Conservation (phyloP, 345 rosid species). For the Arabidopsis arenosa region DNA sequence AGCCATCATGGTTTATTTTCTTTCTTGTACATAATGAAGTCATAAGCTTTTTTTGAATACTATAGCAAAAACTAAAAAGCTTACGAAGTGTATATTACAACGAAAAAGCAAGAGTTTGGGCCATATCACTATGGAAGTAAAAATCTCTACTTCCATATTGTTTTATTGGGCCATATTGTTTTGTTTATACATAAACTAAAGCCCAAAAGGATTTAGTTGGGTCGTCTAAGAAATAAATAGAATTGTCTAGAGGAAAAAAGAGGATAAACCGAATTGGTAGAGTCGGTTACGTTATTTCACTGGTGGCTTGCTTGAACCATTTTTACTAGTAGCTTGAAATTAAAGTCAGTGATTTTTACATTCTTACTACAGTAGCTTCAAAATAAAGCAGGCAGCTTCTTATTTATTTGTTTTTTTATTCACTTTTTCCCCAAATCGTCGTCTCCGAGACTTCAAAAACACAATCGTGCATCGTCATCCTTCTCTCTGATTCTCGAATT, state of each 20-base stretch:
- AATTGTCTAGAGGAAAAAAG: not conserved
- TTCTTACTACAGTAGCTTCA: not conserved
- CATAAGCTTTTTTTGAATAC: not conserved
- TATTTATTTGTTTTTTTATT: too few species aligned
- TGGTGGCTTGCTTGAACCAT: conserved; percentile 19
- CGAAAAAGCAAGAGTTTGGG: not conserved
- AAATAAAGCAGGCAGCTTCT: conserved; percentile 25
- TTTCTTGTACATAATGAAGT: not conserved
- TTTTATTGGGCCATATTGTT: too few species aligned
- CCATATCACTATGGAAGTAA: not conserved
- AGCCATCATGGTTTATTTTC: conserved; percentile 16
- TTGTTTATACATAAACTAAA: not conserved
- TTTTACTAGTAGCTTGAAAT: conserved; percentile 20
- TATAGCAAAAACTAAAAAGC: not conserved
- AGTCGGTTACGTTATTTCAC: not conserved
- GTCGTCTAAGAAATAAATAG: not conserved
- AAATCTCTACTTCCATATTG: not conserved
- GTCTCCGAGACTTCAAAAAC: not conserved
- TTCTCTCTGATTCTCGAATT: not conserved
- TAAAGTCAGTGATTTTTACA: not conserved
- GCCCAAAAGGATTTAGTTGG: conserved; percentile 9
- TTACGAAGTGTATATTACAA: not conserved
- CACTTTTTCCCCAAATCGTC: not conserved
- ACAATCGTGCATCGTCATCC: not conserved
- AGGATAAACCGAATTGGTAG: conserved; percentile 13